Evolutionary conservation across 2,329 filamentous ascomycete genomes (phyloP).

Genomic region (Venturia pyrina): DNA sequence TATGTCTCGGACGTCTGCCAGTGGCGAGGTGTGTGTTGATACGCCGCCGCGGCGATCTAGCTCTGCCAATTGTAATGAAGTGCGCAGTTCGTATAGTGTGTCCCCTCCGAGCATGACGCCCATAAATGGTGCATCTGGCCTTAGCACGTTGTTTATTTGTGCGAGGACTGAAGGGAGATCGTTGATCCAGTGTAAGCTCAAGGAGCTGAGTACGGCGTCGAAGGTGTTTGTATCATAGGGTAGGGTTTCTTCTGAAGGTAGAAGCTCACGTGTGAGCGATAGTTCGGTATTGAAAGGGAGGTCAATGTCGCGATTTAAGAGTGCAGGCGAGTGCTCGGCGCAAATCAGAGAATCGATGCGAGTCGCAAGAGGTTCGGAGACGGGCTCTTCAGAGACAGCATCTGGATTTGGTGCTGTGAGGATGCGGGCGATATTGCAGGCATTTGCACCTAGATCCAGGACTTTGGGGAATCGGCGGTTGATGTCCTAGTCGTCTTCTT

Average conservation of each 20-base stretch:
- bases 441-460: conserved; percentile 89
- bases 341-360: conserved; percentile 68
- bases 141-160: conserved; percentile 78
- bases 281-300: conserved; percentile 66
- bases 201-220: conserved; percentile 79
- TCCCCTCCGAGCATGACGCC: conserved; percentile 96
- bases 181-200: conserved; percentile 96
- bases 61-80: conserved; percentile 85
- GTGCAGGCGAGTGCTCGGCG: conserved; percentile 65
- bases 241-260: conserved; percentile 64
- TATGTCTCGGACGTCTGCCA: conserved; percentile 86
- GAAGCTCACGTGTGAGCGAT: conserved; percentile 61
- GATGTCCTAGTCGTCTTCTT: conserved; percentile 57
- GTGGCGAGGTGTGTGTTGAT: conserved; percentile 77
- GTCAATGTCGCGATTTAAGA: conserved; percentile 72
- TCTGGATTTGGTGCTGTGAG: conserved; percentile 55
- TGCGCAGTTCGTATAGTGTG: conserved; percentile 84
- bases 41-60: conserved; percentile 86
- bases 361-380: conserved; percentile 56
- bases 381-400: conserved; percentile 50
- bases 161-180: conserved; percentile 77
- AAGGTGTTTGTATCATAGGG: conserved; percentile 70
- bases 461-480: conserved; percentile 76
- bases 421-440: conserved; percentile 83
- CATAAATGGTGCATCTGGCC: conserved; percentile 84